phyloP scores from a whole-genome alignment of 768 basidiomycete genomes.

The Naematelia aurantialba region DNA sequence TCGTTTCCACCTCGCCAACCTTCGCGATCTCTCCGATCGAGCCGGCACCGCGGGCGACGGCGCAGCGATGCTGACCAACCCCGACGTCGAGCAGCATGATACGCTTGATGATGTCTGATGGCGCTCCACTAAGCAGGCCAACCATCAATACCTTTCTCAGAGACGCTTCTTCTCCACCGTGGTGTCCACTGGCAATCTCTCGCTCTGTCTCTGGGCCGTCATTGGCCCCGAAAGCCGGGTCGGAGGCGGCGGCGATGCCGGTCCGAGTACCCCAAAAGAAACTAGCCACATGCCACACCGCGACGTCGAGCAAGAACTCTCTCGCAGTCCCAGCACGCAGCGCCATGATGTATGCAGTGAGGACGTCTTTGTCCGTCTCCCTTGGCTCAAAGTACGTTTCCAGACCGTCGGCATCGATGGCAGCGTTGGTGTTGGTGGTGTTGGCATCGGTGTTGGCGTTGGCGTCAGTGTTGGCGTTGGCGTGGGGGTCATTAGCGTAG shows the following conservation, averaged over 20 bases:
- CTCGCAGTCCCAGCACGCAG: not conserved
- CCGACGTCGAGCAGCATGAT: not conserved
- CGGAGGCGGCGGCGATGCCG: too few relatives aligned
- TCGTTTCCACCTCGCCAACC: not conserved
- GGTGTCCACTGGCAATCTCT: too few relatives aligned
- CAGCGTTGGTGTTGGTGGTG: too few relatives aligned
- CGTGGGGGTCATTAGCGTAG: too few relatives aligned
- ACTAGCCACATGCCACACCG: not conserved
- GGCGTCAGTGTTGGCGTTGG: too few relatives aligned
- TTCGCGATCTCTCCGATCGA: not conserved
- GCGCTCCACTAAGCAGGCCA: not conserved
- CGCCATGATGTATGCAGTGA: slow-evolving; percentile 21
- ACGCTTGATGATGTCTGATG: not conserved
- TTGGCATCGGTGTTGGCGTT: too few relatives aligned
- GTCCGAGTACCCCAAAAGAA: not conserved
- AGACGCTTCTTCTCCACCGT: not conserved
- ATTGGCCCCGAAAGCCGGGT: too few relatives aligned
- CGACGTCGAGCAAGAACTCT: not conserved
- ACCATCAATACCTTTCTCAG: not conserved
- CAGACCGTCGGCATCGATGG: slow-evolving; percentile 4
- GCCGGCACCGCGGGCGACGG: too few relatives aligned
- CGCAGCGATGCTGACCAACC: too few relatives aligned
- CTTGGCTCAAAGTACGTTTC: slow-evolving; percentile 28
- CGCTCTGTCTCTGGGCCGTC: too few relatives aligned
- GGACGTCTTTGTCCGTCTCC: slow-evolving; percentile 37